Conservation (phyloP, 768 basidiomycete species). For the Pleurotus tuoliensis region DNA sequence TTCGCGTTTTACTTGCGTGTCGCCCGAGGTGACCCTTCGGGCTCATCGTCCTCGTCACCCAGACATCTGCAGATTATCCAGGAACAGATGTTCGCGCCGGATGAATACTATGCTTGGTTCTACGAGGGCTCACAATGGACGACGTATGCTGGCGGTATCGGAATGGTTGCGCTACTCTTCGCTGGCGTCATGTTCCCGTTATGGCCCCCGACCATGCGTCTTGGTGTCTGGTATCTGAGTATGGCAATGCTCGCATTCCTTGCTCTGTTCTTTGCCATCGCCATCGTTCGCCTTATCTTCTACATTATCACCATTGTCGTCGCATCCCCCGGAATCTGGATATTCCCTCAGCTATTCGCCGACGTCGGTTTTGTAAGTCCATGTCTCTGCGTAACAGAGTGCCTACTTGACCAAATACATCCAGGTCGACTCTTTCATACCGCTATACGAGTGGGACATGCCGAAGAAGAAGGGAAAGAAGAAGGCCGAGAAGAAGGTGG, state of each 20-base stretch:
- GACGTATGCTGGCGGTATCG: conserved; percentile 84
- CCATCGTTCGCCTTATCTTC: conserved; percentile 88
- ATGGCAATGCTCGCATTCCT: conserved; percentile 85
- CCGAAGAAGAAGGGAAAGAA: conserved; percentile 48
- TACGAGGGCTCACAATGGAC: conserved; percentile 93
- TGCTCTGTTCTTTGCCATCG: conserved; percentile 86
- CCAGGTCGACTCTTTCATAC: conserved; percentile 96
- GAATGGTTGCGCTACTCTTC: conserved; percentile 91
- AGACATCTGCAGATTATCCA: conserved; percentile 78
- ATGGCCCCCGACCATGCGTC: conserved; percentile 90
- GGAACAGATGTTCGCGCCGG: conserved; percentile 70
- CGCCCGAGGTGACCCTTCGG: conserved; percentile 67
- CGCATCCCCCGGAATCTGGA: conserved; percentile 92
- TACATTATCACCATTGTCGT: conserved; percentile 89
- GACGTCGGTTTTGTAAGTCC: conserved; percentile 95
- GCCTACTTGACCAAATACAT: neutral
- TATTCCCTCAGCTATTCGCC: conserved; percentile 96
- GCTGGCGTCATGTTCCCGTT: conserved; percentile 99
- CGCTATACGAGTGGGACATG: conserved; percentile 94
- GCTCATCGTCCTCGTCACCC: conserved; percentile 69
- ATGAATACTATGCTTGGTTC: conserved; percentile 95
- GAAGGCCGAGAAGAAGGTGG: conserved; percentile 22
- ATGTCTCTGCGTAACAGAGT: neutral
- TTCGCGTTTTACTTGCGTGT: conserved; percentile 93
- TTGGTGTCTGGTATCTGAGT: conserved; percentile 95